Evolutionary conservation across 257 asterid genomes (phyloP).

Genomic region (Penstemon barbatus): DNA sequence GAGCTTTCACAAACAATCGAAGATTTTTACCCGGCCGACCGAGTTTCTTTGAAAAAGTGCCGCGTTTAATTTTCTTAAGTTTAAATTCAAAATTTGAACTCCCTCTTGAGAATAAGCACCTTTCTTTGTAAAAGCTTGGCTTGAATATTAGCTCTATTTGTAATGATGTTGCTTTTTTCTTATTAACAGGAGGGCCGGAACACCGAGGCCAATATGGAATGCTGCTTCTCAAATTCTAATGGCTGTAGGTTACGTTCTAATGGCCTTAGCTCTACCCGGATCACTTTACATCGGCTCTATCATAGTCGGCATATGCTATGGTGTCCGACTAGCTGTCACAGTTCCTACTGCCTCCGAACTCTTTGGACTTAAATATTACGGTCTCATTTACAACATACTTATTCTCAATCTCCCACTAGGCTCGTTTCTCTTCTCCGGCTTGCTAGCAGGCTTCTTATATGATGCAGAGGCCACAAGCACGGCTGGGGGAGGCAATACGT

Average conservation of each 20-base stretch:
- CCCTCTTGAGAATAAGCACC: no score
- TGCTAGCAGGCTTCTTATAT: conserved; percentile 64
- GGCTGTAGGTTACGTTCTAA: conserved; percentile 56
- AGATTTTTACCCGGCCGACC: no score
- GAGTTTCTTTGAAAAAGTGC: no score
- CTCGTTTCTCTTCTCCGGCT: conserved; percentile 74
- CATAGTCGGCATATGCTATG: conserved; percentile 68
- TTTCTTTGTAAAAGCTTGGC: no score
- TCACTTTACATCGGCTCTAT: conserved; percentile 70
- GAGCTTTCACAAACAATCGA: no score
- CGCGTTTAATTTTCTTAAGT: no score
- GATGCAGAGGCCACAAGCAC: conserved; percentile 55
- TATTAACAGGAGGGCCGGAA: conserved; percentile 48
- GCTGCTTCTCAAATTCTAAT: conserved; percentile 72
- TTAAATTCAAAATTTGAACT: no score
- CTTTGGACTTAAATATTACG: conserved; percentile 73
- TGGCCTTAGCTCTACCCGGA: conserved; percentile 69
- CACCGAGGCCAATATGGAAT: conserved; percentile 78
- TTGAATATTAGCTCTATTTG: no score
- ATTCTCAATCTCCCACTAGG: conserved; percentile 72
- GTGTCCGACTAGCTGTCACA: conserved; percentile 57
- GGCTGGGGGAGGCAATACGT: conserved; percentile 61
- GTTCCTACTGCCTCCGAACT: conserved; percentile 75
- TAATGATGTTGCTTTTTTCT: background rate
- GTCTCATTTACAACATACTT: conserved; percentile 69